Evolutionary conservation across 192 early-diverging fungal genomes (phyloP).

Genomic region (Coemansia sp.): DNA sequence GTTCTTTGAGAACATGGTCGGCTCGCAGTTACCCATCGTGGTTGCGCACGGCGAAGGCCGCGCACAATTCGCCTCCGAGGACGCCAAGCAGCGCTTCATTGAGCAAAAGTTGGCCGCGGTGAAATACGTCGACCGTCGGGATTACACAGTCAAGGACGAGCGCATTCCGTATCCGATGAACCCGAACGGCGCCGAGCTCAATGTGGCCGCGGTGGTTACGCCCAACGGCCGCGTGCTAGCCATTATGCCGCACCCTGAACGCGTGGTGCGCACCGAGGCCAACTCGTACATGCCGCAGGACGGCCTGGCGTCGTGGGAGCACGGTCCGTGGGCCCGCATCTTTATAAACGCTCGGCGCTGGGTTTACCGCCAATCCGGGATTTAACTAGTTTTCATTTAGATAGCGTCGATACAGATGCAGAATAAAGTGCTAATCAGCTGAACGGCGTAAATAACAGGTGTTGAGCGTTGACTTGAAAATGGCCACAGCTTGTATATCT

Average conservation of each 20-base stretch:
- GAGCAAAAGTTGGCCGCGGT: conserved; percentile 59
- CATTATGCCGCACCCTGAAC: conserved; percentile 99
- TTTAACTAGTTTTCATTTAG: no score
- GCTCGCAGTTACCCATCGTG: conserved; percentile 85
- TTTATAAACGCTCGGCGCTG: conserved; percentile 91
- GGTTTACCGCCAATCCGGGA: conserved; percentile 50
- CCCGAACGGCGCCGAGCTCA: conserved; percentile 88
- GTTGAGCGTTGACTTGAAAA: no score
- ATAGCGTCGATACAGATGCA: no score
- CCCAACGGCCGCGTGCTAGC: conserved; percentile 85
- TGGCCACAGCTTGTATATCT: no score
- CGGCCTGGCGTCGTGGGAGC: conserved; percentile 22
- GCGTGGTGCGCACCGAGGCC: conserved; percentile 73
- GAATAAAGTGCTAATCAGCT: no score
- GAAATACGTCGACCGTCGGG: conserved; percentile 76
- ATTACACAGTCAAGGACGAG: conserved; percentile 55
- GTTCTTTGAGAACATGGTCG: conserved; percentile 90
- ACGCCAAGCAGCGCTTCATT: conserved; percentile 44
- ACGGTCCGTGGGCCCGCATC: conserved; percentile 87
- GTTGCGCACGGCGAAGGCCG: conserved; percentile 98
- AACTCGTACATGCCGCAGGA: conserved; percentile 81
- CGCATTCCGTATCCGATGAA: conserved; percentile 91
- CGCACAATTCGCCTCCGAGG: conserved; percentile 63
- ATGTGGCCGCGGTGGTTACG: conserved; percentile 82
- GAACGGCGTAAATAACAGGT: no score